Evolutionary conservation across 2,329 filamentous ascomycete species (phyloP).

Genomic region (Aspergillus sp.): DNA sequence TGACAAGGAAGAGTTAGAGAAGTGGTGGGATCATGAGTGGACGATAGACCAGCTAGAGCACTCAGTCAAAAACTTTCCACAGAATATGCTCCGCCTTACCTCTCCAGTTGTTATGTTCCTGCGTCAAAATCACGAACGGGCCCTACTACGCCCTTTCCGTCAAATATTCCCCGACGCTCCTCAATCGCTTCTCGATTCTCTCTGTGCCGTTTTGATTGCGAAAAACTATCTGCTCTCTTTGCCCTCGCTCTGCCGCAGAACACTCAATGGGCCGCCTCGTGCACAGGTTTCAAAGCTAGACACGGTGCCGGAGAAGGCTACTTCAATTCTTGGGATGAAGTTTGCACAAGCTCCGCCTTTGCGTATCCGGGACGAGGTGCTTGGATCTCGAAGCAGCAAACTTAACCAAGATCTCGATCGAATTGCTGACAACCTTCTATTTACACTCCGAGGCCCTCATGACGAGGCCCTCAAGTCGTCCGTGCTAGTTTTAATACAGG

Average conservation of each 20-base stretch:
- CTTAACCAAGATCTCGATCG: slow-evolving; percentile 33
- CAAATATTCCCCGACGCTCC: slow-evolving; percentile 36
- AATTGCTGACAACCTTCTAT: slow-evolving; percentile 38
- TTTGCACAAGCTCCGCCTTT: slow-evolving; percentile 25
- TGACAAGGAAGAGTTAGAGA: slow-evolving; percentile 30
- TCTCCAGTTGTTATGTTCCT: slow-evolving; percentile 42
- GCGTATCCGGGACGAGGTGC: slow-evolving; percentile 29
- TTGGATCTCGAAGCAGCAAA: slow-evolving; percentile 31
- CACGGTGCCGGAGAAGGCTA: slow-evolving; percentile 34
- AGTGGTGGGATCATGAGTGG: slow-evolving; percentile 42
- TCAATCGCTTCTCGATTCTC: slow-evolving; percentile 35
- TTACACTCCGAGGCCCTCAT: slow-evolving; percentile 35
- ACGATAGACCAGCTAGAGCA: slow-evolving; percentile 40
- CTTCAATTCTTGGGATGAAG: slow-evolving; percentile 34
- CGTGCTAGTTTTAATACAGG: slow-evolving; percentile 37
- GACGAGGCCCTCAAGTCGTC: slow-evolving; percentile 39
- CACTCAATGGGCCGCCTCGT: slow-evolving; percentile 18
- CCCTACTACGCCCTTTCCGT: slow-evolving; percentile 34
- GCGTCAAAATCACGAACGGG: slow-evolving; percentile 37
- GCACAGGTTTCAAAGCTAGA: slow-evolving; percentile 27
- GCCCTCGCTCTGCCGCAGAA: slow-evolving; percentile 26
- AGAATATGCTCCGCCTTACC: slow-evolving; percentile 36
- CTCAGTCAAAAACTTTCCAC: slow-evolving; percentile 37
- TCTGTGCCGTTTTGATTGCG: slow-evolving; percentile 39
- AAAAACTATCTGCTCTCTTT: slow-evolving; percentile 38